Conservation (phyloP, 2,329 filamentous ascomycete genomes). For the Monosporascus sp. region DNA sequence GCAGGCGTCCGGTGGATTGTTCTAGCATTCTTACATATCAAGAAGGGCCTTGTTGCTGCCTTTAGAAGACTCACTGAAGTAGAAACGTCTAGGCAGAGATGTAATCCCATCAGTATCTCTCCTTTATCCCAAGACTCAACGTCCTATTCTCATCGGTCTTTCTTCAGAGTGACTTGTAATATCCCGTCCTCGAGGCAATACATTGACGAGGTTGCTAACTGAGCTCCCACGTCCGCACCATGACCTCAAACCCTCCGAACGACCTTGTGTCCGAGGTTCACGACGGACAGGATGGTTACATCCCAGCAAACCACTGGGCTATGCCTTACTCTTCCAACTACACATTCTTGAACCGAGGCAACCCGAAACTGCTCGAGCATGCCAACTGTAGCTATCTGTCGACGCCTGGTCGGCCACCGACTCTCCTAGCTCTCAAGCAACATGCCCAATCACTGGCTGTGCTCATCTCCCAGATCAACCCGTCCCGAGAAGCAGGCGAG, state of each 20-base stretch:
- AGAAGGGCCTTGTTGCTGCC: background rate
- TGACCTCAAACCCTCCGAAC: slow-evolving; percentile 7
- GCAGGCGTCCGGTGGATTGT: background rate
- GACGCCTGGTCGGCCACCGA: slow-evolving; percentile 45
- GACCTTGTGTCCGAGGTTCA: slow-evolving; percentile 17
- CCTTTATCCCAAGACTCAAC: background rate
- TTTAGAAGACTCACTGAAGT: background rate
- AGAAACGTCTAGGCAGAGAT: background rate
- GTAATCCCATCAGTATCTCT: background rate
- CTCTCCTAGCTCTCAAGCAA: slow-evolving; percentile 53
- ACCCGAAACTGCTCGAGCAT: slow-evolving; percentile 35
- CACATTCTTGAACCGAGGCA: slow-evolving; percentile 28
- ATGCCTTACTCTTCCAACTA: slow-evolving; percentile 37
- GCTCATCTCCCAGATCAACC: slow-evolving; percentile 45
- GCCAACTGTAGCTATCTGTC: slow-evolving; percentile 57
- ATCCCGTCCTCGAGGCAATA: background rate
- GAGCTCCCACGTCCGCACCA: slow-evolving; percentile 1
- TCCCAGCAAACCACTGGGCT: slow-evolving; percentile 35
- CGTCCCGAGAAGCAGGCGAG: slow-evolving; percentile 29
- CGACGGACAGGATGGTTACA: slow-evolving; percentile 28
- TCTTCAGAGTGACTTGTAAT: background rate
- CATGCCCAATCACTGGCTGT: slow-evolving; percentile 54
- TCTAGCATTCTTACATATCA: background rate
- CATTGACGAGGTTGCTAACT: background rate
- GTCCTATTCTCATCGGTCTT: background rate